Evolutionary conservation across 257 asterid species (phyloP).

Genomic region (Jasminum sambac): DNA sequence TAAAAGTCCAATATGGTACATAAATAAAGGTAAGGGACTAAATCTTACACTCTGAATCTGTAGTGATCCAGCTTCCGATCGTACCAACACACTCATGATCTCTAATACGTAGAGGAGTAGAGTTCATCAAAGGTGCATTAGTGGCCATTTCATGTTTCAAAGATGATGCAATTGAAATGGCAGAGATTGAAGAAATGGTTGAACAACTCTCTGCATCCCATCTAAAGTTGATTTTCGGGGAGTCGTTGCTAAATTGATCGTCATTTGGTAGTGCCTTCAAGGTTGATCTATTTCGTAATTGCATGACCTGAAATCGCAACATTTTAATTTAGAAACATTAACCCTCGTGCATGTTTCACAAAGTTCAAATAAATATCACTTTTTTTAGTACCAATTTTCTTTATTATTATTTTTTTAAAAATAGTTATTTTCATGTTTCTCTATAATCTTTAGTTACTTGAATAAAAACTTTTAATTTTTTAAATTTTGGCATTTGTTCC

Average conservation of each 20-base stretch:
- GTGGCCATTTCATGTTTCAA: conserved; percentile 25
- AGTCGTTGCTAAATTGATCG: conserved; percentile 39
- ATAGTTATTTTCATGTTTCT: too few relatives aligned
- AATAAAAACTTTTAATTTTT: too few relatives aligned
- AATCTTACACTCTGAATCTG: conserved; percentile 54
- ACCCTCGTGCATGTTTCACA: background rate
- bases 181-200: conserved; percentile 32
- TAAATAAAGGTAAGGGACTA: background rate
- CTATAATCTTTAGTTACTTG: too few relatives aligned
- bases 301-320: conserved; percentile 29
- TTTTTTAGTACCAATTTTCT: too few relatives aligned
- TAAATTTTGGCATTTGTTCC: too few relatives aligned
- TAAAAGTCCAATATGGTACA: background rate
- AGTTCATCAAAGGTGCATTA: conserved; percentile 20
- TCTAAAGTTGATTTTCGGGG: conserved; percentile 55
- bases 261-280: conserved; percentile 33
- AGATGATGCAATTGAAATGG: conserved; percentile 28
- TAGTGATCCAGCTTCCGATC: conserved; percentile 49
- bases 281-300: conserved; percentile 21
- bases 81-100: conserved; percentile 16
- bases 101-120: conserved; percentile 23
- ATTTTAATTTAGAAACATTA: background rate
- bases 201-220: conserved; percentile 50
- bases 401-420: too few relatives aligned
- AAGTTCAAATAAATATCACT: too few relatives aligned